A percentile compares a stretch with the other conserved stretches of the same genome.
These are phyloP conservation scores for Globisporangium mamillatum DNA, from an alignment of 352 stramenopile genomes.

Conservation along the genomic window DNA sequence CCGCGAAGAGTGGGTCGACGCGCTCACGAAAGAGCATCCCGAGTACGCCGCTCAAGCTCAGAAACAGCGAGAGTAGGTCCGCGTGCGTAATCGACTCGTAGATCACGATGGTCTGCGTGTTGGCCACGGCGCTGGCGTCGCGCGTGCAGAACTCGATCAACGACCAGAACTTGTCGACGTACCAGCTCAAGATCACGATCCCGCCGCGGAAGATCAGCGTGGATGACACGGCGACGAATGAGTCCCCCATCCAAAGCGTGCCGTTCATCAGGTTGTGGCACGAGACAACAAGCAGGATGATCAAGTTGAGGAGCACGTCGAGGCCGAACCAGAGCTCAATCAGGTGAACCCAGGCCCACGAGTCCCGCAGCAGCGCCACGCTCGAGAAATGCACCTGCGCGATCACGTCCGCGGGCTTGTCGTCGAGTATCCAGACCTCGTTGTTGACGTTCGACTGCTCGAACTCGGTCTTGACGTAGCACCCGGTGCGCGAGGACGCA, in stretches of 20 bases:
- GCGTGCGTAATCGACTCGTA: constrained; percentile 26
- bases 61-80: constrained; percentile 27
- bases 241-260: constrained; percentile 39
- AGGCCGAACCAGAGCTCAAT: constrained; percentile 31
- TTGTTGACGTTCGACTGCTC: constrained; percentile 17
- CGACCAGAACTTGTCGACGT: constrained; percentile 38
- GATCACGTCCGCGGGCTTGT: not conserved
- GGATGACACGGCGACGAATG: constrained; percentile 33
- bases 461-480: constrained; percentile 3
- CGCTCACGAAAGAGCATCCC: constrained; percentile 10
- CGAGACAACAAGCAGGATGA: constrained; percentile 30
- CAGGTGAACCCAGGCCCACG: constrained; percentile 25
- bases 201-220: constrained; percentile 29
- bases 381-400: not conserved
- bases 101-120: constrained; percentile 24
- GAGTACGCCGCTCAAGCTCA: not conserved
- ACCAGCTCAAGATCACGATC: constrained; percentile 27
- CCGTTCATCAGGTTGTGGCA: constrained; percentile 28
- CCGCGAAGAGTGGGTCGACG: constrained; percentile 21
- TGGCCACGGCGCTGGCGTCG: constrained; percentile 20
- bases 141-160: constrained; percentile 29
- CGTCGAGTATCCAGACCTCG: constrained; percentile 4
- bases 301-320: constrained; percentile 30
- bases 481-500: not conserved
- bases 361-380: constrained; percentile 12